Evolutionary conservation across 495 filamentous ascomycete genomes (phyloP).

Genomic region (Penicillium subrubescens): DNA sequence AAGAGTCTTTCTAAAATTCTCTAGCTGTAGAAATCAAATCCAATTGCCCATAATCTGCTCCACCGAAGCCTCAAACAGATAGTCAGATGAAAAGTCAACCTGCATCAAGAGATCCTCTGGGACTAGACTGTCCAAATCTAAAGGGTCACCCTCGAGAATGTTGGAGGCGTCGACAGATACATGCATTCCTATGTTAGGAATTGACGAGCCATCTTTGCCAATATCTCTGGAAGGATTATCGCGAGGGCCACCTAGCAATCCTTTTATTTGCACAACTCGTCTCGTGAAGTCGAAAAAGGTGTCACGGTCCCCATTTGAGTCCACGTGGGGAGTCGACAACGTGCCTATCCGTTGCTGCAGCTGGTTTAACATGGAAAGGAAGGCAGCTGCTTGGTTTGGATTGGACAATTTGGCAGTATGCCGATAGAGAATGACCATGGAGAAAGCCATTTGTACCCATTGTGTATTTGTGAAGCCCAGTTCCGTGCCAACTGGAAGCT

Average conservation of each 20-base stretch:
- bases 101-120: neutral
- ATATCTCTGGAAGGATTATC: neutral
- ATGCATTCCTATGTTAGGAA: neutral
- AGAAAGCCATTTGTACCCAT: constrained; percentile 32
- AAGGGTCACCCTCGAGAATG: neutral
- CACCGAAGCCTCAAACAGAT: constrained; percentile 4
- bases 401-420: constrained; percentile 9
- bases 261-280: constrained; percentile 15
- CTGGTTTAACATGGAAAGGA: constrained; percentile 13
- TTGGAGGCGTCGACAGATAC: neutral
- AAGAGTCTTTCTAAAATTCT: neutral
- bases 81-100: neutral
- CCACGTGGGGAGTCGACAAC: constrained; percentile 18
- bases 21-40: neutral
- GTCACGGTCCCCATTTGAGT: constrained; percentile 22
- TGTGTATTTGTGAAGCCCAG: constrained; percentile 27
- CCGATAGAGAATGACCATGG: constrained; percentile 21
- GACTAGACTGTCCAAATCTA: neutral
- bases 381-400: constrained; percentile 1
- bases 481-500: constrained; percentile 19
- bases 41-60: constrained; percentile 11
- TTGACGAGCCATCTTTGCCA: neutral
- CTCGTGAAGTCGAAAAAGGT: constrained; percentile 19
- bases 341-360: constrained; percentile 16
- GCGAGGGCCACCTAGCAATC: neutral